phyloP scores from a whole-genome alignment of 768 basidiomycete species.

The Mycena floridula region DNA sequence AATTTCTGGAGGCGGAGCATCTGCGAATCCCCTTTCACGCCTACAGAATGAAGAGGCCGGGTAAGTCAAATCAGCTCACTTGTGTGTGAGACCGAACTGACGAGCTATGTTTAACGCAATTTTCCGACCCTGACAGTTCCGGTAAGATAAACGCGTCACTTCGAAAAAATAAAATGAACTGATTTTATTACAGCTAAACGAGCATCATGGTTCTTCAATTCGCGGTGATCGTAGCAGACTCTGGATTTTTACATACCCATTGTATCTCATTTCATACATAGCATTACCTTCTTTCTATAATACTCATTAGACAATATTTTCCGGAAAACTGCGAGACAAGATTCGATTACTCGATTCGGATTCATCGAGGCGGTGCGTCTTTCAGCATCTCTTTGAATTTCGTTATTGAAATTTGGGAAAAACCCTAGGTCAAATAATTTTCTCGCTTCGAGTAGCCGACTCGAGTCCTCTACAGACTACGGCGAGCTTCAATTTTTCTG shows the following conservation, averaged over 20 bases:
- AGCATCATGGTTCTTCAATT: conserved; percentile 91
- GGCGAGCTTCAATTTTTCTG: too few relatives aligned
- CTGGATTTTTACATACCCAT: conserved; percentile 14
- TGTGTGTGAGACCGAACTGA: conserved; percentile 14
- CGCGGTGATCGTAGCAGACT: conserved; percentile 41
- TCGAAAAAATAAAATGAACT: background rate
- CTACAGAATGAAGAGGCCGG: conserved; percentile 78
- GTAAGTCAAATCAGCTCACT: conserved; percentile 32
- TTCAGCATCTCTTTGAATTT: too few relatives aligned
- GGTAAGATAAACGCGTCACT: conserved; percentile 26
- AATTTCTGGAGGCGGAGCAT: conserved; percentile 35
- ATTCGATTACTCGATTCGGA: too few relatives aligned
- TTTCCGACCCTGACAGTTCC: conserved; percentile 23
- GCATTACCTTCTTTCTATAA: too few relatives aligned
- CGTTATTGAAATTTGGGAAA: too few relatives aligned
- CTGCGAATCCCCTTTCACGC: conserved; percentile 60
- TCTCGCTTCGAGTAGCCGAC: too few relatives aligned
- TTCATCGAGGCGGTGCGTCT: too few relatives aligned
- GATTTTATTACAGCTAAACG: conserved; percentile 63
- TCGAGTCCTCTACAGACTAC: too few relatives aligned
- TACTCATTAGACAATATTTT: too few relatives aligned
- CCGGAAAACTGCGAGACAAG: too few relatives aligned
- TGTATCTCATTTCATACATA: conserved; percentile 22
- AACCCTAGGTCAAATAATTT: too few relatives aligned
- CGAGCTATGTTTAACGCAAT: conserved; percentile 19